Base-by-base conservation (phyloP, 306 rosid genomes). In the Quercus engelmannii region DNA sequence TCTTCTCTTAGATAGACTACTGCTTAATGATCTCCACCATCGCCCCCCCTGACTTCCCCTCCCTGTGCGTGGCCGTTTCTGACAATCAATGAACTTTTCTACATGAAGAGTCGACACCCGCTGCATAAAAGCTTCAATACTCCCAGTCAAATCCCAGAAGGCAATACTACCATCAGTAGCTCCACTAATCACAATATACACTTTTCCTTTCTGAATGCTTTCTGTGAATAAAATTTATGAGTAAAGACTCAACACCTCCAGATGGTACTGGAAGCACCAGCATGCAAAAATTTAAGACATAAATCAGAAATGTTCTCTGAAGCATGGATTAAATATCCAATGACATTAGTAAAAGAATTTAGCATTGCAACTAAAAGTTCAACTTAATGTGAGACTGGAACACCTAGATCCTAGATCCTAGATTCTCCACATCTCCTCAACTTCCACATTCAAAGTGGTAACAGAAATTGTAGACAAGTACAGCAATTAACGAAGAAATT, bases 1-100 rank as follows among this genome's bases (percentile, higher is more conserved):
- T 75, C 76, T 79, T 81, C 71, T 85, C 82, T 87, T 87, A 46
- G 91, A 79, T 73, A 79, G 76, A 77, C 81, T 85, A 76, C 77
- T 82, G 30, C 83, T 81, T 64, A 91, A 83, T 67, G 92, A 91
- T 86, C 96, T 93, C 96, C 99, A 91, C 93, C 85, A 69, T 74
- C 98, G 91, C 63, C 99, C 99, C 70, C 99, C 99, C 83, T 93
- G 99, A 85, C 99, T 95, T 75, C 98, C 99, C 79, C 98, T 90
- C 75, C 99, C 99, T 2, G 99, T 93, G 23, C 89, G 90, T 56
- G 98, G 99, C 73, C 98, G 91, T 77, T 88, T 95, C 73, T 91
- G 99, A 84, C 87, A 86, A 76, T 93, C 93, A 78, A 91, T 83
- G 57, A 84, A 78, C 74, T 82, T 86, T 83, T 89, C 96, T 55